A percentile compares a stretch with the other conserved stretches of the same genome.
Conservation (phyloP, 164 flowering plant species). For the Magnolia changhungtana region DNA sequence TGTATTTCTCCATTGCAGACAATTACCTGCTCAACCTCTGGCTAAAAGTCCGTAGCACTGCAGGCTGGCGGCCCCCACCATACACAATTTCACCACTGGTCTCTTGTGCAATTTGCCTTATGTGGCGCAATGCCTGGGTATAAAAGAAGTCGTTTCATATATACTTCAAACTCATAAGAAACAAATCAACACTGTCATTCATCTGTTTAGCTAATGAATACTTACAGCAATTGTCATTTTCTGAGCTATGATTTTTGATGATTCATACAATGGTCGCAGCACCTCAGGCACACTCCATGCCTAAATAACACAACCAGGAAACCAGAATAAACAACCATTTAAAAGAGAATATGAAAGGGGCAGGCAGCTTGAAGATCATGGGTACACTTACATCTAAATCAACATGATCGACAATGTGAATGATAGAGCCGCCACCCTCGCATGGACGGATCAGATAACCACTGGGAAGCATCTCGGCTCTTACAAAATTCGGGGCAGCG, state of each 20-base stretch:
- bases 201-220: neutral
- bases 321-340: neutral
- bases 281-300: constrained; percentile 78
- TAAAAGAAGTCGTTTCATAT: neutral
- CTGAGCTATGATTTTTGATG: constrained; percentile 77
- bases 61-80: constrained; percentile 77
- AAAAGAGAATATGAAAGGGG: neutral
- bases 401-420: constrained; percentile 83
- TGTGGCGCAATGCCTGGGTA: constrained; percentile 63
- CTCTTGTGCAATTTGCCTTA: constrained; percentile 79
- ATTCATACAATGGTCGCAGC: constrained; percentile 74
- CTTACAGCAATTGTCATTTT: constrained; percentile 76
- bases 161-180: neutral
- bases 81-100: constrained; percentile 56
- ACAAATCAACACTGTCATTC: neutral
- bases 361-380: neutral
- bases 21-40: constrained; percentile 71
- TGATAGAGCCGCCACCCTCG: constrained; percentile 86
- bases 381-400: constrained; percentile 58
- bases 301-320: constrained; percentile 17
- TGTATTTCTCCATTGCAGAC: neutral
- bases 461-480: constrained; percentile 79
- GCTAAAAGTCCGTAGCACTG: constrained; percentile 68
- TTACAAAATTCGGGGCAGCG: constrained; percentile 46
- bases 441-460: constrained; percentile 80